Evolutionary conservation across 371 early-diverging fungal species (phyloP), one percentile per base, ranked within the genome.

Genomic region (Rhizopus sp.): DNA sequence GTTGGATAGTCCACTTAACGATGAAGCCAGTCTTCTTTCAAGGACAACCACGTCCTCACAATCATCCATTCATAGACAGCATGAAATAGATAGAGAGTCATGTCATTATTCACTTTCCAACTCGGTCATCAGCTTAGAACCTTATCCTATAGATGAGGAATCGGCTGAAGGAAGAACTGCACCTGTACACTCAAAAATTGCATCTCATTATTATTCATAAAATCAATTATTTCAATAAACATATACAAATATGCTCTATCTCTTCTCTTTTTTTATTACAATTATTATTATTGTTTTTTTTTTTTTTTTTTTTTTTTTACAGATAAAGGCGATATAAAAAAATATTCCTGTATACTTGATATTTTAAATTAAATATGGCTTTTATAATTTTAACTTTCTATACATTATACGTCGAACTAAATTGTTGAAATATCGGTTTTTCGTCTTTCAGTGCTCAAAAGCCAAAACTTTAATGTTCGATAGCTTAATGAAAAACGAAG

Each of bases 1-100:
- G 2, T 40, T 73, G 15, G 73, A 78, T 12, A 64, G 73, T 49
- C 73, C 75, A 0, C 69, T 75, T 55, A 65, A 78, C 42, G 75
- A 75, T 57, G 54, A 40, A 46, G 17, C 16, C 17, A 16, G 9
- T n/a, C 40, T 33, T 3, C 15, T 3, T 7, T 41, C 55, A 6
- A 45, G 16, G 10, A 41, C 15, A 35, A 23, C 13, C 7, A 42
- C 30, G 6, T 37, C 54, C 31, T n/a, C 41, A 32, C 44, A 41
- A 33, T 53, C 40, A 30, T 29, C 37, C 7, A 53, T 39, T 30
- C 30, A 37, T 5, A 16, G 17, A 5, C 23, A 29, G 5, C 16
- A 31, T 9, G 33, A 40, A 29, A 41, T 32, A 5, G 42, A 42
- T 33, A 10, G 38, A 41, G 32, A 40, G 12, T 53, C 42, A 5